Evolutionary conservation across 805 yeast genomes (phyloP).

Genomic region (Candida verbasci): DNA sequence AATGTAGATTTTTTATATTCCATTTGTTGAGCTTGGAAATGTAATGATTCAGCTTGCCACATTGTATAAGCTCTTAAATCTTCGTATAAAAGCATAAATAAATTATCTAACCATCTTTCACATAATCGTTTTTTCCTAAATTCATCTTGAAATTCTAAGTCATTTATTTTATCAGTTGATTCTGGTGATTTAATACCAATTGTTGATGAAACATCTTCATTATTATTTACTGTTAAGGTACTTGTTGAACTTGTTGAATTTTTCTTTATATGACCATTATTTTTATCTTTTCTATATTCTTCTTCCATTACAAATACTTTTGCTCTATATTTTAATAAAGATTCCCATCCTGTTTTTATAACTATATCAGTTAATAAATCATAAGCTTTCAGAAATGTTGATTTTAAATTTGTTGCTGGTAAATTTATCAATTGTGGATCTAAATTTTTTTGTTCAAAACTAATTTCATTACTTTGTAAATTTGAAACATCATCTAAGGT

Average conservation of each 20-base stretch:
- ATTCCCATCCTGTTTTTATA: slow-evolving; percentile 43
- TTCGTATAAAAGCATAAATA: slow-evolving; percentile 65
- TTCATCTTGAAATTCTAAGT: slow-evolving; percentile 28
- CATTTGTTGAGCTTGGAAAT: slow-evolving; percentile 83
- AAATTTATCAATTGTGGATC: slow-evolving; percentile 58
- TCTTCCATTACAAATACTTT: slow-evolving; percentile 47
- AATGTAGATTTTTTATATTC: slow-evolving; percentile 70
- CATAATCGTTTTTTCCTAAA: slow-evolving; percentile 63
- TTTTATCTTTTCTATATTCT: slow-evolving; percentile 39
- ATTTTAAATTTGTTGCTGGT: slow-evolving; percentile 65
- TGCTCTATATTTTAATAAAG: slow-evolving; percentile 41
- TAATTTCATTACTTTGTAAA: slow-evolving; percentile 61
- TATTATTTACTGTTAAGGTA: slow-evolving; percentile 5
- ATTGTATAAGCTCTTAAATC: slow-evolving; percentile 79
- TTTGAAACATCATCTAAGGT: slow-evolving; percentile 64
- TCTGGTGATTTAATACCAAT: slow-evolving; percentile 34
- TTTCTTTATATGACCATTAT: slow-evolving; percentile 14
- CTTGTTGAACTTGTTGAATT: slow-evolving; percentile 11
- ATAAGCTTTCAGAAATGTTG: slow-evolving; percentile 43
- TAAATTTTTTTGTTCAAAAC: slow-evolving; percentile 58
- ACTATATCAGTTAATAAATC: slow-evolving; percentile 43
- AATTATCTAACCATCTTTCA: slow-evolving; percentile 70
- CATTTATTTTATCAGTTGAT: slow-evolving; percentile 11
- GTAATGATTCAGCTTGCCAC: slow-evolving; percentile 90
- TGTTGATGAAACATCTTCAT: slow-evolving; percentile 26